Evolutionary conservation across 148 eudicot genomes (phyloP).

Genomic region (Beta vulgaris): DNA sequence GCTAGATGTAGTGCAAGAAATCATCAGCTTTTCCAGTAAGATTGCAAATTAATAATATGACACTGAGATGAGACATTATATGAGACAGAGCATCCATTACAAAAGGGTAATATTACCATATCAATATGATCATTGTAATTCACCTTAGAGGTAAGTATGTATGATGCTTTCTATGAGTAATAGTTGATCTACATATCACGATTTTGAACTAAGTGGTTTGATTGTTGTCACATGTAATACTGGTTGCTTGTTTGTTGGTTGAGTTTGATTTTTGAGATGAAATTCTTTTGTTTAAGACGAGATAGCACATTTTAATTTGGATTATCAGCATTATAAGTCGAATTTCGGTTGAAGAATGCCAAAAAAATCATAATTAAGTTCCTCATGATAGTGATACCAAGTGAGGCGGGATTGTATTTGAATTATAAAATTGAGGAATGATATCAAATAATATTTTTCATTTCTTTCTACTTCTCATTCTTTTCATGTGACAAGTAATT

Average conservation of each 20-base stretch:
- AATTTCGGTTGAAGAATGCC: not conserved
- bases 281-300: no score
- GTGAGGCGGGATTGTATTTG: not conserved
- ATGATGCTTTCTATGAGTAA: no score
- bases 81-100: no score
- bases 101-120: no score
- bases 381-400: no score
- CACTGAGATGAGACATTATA: no score
- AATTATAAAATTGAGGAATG: not conserved
- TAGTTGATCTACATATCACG: slow-evolving; percentile 38
- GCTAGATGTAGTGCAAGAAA: not conserved
- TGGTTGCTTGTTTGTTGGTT: no score
- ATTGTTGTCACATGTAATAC: slow-evolving; percentile 42
- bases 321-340: not conserved
- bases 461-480: not conserved
- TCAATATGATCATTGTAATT: no score
- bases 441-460: not conserved
- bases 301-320: not conserved
- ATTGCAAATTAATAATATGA: no score
- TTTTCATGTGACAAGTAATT: not conserved
- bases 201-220: slow-evolving; percentile 46
- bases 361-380: not conserved
- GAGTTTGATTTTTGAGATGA: not conserved
- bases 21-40: not conserved
- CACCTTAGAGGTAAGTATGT: no score